Evolutionary conservation across 768 basidiomycete genomes (phyloP).

Genomic region (Candolleomyces aberdarensis): DNA sequence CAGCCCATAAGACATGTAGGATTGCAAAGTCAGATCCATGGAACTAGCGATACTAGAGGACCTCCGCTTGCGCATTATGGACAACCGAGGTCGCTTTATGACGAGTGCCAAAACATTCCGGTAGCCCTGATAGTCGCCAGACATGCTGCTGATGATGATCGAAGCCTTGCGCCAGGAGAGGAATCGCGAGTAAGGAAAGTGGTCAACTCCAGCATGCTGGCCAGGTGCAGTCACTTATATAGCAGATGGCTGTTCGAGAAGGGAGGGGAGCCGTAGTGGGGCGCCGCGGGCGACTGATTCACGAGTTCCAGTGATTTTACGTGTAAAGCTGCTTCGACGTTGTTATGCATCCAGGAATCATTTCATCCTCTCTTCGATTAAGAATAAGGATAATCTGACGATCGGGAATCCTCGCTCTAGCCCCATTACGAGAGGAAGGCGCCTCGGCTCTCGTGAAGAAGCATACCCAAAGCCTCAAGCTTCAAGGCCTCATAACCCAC

Average conservation of each 20-base stretch:
- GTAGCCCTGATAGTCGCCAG: background rate
- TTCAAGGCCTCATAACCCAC: too few relatives aligned
- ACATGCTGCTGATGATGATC: background rate
- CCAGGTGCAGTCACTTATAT: background rate
- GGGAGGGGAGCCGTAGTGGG: background rate
- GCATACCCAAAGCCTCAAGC: too few relatives aligned
- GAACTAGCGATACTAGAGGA: background rate
- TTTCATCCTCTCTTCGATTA: too few relatives aligned
- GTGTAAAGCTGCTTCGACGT: background rate
- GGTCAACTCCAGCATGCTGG: background rate
- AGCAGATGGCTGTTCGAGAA: background rate
- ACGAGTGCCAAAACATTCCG: background rate
- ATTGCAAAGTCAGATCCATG: constrained; percentile 1
- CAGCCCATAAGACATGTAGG: constrained; percentile 3
- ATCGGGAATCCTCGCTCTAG: too few relatives aligned
- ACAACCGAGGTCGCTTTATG: background rate
- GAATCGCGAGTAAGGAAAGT: background rate
- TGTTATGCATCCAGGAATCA: background rate
- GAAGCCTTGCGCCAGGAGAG: background rate
- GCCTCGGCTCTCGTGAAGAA: too few relatives aligned
- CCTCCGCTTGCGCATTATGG: background rate
- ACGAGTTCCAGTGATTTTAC: background rate
- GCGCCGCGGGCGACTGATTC: background rate
- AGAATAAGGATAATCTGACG: too few relatives aligned
- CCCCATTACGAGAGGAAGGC: too few relatives aligned